Percentiles rank a stretch among this genome's conserved stretches.
These are phyloP conservation scores for Spathaspora sp. DNA, from an alignment of 1,139 yeast genomes.

Conservation along the genomic window DNA sequence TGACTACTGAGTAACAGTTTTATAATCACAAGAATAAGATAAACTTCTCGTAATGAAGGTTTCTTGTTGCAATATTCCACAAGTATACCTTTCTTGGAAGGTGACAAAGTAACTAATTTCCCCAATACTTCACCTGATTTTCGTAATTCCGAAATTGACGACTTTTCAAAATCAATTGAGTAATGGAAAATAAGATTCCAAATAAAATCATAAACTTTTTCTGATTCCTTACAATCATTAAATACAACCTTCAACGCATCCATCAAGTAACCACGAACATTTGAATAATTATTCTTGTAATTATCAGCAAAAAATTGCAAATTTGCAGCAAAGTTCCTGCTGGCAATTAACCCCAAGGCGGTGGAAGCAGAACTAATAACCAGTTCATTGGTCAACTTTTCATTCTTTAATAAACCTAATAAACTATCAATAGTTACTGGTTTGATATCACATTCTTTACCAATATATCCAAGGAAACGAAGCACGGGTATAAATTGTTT, in stretches of 20 bases:
- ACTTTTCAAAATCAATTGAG: constrained; percentile 13
- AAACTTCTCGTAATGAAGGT: constrained; percentile 22
- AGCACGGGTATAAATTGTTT: constrained; percentile 27
- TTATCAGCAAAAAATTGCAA: constrained; percentile 9
- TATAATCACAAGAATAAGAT: constrained; percentile 33
- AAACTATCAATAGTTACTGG: constrained; percentile 11
- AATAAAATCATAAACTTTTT: constrained; percentile 9
- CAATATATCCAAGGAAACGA: constrained; percentile 49
- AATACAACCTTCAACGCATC: constrained; percentile 28
- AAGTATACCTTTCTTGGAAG: constrained; percentile 16
- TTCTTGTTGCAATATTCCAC: constrained; percentile 13
- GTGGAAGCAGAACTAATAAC: constrained; percentile 49
- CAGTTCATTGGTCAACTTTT: constrained; percentile 29
- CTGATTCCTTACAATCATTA: constrained; percentile 10
- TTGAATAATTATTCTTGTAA: constrained; percentile 9
- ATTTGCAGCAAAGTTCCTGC: constrained; percentile 7
- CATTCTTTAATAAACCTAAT: constrained; percentile 10
- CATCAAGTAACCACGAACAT: constrained; percentile 28
- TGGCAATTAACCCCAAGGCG: constrained; percentile 49
- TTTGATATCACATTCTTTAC: constrained; percentile 15
- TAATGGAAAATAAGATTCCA: constrained; percentile 22
- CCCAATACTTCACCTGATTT: constrained; percentile 33
- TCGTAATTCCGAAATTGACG: constrained; percentile 23
- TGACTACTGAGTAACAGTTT: constrained; percentile 31
- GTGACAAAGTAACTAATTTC: constrained; percentile 19